phyloP scores from a whole-genome alignment of 2,329 filamentous ascomycete genomes.

The Cryphonectria parasitica region DNA sequence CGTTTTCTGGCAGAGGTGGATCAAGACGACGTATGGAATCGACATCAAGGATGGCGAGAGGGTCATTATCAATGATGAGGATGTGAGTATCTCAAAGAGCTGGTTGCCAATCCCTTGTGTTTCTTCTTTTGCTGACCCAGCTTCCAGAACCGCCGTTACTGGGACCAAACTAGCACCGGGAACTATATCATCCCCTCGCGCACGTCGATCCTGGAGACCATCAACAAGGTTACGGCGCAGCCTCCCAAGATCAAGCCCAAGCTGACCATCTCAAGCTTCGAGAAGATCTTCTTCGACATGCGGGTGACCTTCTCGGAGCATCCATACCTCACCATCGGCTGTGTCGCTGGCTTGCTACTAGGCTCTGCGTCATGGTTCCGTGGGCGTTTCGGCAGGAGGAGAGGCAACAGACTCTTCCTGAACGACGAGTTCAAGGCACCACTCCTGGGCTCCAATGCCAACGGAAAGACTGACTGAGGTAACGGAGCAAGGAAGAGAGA shows the following conservation, averaged over 20 bases:
- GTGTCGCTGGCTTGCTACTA: conserved; percentile 60
- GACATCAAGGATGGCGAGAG: conserved; percentile 86
- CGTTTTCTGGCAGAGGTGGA: conserved; percentile 96
- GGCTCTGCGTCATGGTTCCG: conserved; percentile 58
- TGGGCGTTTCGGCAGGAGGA: conserved; percentile 56
- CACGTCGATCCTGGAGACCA: conserved; percentile 87
- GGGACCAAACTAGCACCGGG: conserved; percentile 88
- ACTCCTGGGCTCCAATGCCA: conserved; percentile 52
- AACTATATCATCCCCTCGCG: conserved; percentile 88
- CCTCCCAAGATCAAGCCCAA: conserved; percentile 76
- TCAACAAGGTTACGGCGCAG: conserved; percentile 70
- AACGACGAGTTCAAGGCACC: conserved; percentile 68
- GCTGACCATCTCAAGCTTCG: conserved; percentile 73
- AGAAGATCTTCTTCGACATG: conserved; percentile 72
- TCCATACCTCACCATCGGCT: conserved; percentile 60
- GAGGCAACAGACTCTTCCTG: conserved; percentile 66
- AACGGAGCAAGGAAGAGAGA: neutral
- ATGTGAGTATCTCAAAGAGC: conserved; percentile 63
- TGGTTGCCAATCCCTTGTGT: neutral
- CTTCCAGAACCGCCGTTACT: conserved; percentile 82
- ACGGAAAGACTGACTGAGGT: conserved; percentile 55
- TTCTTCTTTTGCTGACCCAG: conserved; percentile 40
- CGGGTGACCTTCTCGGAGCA: conserved; percentile 62
- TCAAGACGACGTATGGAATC: conserved; percentile 91
- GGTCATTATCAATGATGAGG: conserved; percentile 96